Evolutionary conservation across 176 grass and related monocot species (phyloP), one percentile per base, ranked within the genome.

Genomic region (Bromus sterilis): DNA sequence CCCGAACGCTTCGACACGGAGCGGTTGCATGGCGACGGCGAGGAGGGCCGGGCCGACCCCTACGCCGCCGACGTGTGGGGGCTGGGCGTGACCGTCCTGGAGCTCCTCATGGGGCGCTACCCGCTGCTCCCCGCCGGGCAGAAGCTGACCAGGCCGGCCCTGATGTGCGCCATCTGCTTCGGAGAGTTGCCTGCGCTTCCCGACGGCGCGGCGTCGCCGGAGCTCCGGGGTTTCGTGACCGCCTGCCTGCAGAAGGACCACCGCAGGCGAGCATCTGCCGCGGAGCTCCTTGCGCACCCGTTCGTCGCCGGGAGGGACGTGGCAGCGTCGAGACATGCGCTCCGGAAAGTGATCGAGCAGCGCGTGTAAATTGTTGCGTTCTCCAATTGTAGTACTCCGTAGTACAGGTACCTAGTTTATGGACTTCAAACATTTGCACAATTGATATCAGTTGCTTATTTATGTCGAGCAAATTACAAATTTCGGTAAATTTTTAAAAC

Each of bases 161-260:
- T 91, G 18, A 91, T 91, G 80, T 91, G 89, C 16, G 76, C 80
- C 23, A 87, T 91, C 49, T 91, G 84, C 76, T 83, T 91, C 68
- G 76, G 80, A 1, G 84, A 87, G 49, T 33, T 51, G 11, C 84
- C 69, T 0, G 16, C 63, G 2, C 3, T 66, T 4, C 9, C 32
- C 1, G 64, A 58, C 28, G 83, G 32, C 66, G 35, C 6, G 1
- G 81, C 72, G 44, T 92, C 86, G 29, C 73, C 75, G n/a, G 86
- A 83, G 26, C 75, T 89, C 66, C 57, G 61, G 11, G 37, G 15
- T 0, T 89, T 92, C 78, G 73, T 92, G 4, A 34, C 41, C 15
- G 66, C 73, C 9, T 92, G 90, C 83, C 42, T 92, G 67, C 68
- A 86, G 15, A 92, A 71, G 74, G 90, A 92, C 32, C 56, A 78